phyloP scores from a whole-genome alignment of 495 filamentous ascomycete species.

The Podospora conica region DNA sequence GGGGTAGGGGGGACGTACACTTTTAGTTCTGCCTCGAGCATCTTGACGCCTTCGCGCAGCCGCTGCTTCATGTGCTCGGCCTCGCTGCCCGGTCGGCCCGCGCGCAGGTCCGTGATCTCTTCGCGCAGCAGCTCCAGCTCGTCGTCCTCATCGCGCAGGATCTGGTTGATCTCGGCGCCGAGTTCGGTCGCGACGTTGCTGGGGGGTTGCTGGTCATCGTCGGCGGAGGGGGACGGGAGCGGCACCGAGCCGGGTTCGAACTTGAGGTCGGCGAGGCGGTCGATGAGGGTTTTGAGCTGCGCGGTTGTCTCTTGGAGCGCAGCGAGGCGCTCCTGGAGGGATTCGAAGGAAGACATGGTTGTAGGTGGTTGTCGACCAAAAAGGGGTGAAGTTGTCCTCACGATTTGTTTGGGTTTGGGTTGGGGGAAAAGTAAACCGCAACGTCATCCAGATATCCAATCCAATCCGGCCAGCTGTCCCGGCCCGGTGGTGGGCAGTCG shows the following conservation, averaged over 20 bases:
- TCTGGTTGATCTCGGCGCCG: constrained; percentile 71
- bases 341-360: constrained; percentile 43
- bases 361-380: constrained; percentile 26
- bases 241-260: constrained; percentile 54
- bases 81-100: constrained; percentile 36
- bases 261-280: constrained; percentile 63
- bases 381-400: not conserved
- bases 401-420: not conserved
- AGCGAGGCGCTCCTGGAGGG: constrained; percentile 59
- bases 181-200: constrained; percentile 71
- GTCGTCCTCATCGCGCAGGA: constrained; percentile 76
- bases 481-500: not conserved
- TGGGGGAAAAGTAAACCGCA: not conserved
- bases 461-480: not conserved
- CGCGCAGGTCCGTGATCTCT: constrained; percentile 64
- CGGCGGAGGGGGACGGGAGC: constrained; percentile 19
- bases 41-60: constrained; percentile 55
- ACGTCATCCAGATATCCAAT: not conserved
- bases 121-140: constrained; percentile 77
- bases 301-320: constrained; percentile 62
- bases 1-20: constrained; percentile 39
- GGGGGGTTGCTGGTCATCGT: not conserved
- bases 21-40: constrained; percentile 63
- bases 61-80: constrained; percentile 51
- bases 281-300: constrained; percentile 66